Base-by-base conservation (phyloP, 2,329 filamentous ascomycete species). In the Trichoderma pleuroti region DNA sequence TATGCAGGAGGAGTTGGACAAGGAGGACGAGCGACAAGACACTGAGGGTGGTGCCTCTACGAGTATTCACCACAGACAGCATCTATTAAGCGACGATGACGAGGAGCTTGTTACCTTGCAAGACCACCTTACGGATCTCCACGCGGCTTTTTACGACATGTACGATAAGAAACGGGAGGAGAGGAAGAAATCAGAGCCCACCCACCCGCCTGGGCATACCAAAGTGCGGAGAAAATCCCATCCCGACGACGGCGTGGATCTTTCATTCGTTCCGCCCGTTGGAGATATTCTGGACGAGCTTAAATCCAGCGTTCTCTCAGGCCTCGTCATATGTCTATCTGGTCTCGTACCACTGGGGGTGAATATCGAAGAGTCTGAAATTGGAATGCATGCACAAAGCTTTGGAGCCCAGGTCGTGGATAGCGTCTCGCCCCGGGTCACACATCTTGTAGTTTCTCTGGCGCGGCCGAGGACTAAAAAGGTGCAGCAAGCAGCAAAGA, bases 1-100 rank as follows among this genome's bases (percentile, higher is more conserved):
- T 78, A 92, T 97, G 82, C 96, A 99, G 80, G 92, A 97, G 76
- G 87, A 94, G 78, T 86, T 98, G 26, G 96, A 99, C 76, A 92
- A 93, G 75, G 92, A 94, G 76, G 90, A 93, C 52, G 77, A 80
- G 62, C 73, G 76, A n/a, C 75, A 79, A 62, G 74, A 74, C 1
- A 26, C 72, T 2, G 77, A 79, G 39, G 68, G 72, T 7, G 75
- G 74, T 26, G 77, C 77, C 5, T 63, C 77, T 18, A 59, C 79
- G 0, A 75, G 79, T 11, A 75, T 78, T 61, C 84, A 85, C 70
- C 81, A 83, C 64, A 84, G 86, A 73, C 93, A 97, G 77, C 92
- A 93, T 74, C 84, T 98, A 11, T 87, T 99, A 18, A 91, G 92
- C 71, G 93, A 99, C 76, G 91, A 97, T 74, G 96, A 99, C 76